Conservation (phyloP, 345 rosid species). For the Salix udensis region DNA sequence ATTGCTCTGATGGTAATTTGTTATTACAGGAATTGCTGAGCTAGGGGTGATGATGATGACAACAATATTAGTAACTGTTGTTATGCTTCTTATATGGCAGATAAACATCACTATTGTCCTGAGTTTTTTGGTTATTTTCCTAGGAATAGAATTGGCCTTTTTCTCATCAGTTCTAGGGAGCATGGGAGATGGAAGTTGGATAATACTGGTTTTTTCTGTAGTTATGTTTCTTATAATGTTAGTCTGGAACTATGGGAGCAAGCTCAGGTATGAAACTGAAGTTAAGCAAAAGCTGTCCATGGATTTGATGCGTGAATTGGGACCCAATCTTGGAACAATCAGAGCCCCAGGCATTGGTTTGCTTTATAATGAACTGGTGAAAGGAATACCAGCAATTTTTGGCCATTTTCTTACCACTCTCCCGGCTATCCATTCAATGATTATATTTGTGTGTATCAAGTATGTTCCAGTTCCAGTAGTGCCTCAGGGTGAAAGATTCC, state of each 20-base stretch:
- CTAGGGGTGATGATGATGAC: conserved; percentile 99
- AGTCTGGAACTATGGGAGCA: conserved; percentile 96
- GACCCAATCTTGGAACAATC: conserved; percentile 89
- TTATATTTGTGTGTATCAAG: conserved; percentile 90
- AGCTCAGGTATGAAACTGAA: conserved; percentile 94
- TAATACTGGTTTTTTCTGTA: conserved; percentile 75
- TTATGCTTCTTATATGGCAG: conserved; percentile 99
- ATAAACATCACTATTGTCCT: conserved; percentile 76
- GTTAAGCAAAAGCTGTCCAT: conserved; percentile 86
- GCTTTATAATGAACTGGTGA: conserved; percentile 86
- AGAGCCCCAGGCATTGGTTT: conserved; percentile 99
- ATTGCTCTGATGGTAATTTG: conserved; percentile 22
- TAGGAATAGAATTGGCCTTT: conserved; percentile 76
- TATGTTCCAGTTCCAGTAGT: conserved; percentile 94
- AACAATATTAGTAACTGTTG: conserved; percentile 77
- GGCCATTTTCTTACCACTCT: conserved; percentile 98
- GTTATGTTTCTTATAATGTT: conserved; percentile 87
- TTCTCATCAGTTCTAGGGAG: conserved; percentile 81
- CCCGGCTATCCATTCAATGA: conserved; percentile 96
- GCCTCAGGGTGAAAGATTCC: conserved; percentile 95
- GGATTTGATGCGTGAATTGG: conserved; percentile 91
- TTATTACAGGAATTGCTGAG: conserved; percentile 84
- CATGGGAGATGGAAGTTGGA: conserved; percentile 95
- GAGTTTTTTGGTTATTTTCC: conserved; percentile 62
- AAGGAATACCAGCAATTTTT: conserved; percentile 92